Evolutionary conservation across 768 basidiomycete genomes (phyloP), one percentile per base, ranked within the genome.

Genomic region (Serpula lacrymans): DNA sequence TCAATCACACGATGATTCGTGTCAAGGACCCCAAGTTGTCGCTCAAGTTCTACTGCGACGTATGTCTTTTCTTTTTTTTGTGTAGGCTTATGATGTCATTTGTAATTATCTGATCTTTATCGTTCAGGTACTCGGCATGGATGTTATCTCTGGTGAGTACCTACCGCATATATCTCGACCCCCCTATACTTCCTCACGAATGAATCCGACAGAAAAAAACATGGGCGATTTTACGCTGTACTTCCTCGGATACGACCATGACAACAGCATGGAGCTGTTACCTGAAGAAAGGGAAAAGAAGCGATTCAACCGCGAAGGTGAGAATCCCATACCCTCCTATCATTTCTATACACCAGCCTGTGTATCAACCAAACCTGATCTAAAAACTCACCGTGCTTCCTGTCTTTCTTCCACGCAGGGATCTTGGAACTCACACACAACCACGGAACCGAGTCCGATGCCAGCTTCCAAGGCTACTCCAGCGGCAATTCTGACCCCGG

Each of bases 1-100:
- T 86, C 66, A 88, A 90, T 58, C 88, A 92, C 62, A 88, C 85
- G 14, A 91, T 90, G 90, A 60, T 93, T 52, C 78, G 92, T 51
- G 73, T 95, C 59, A 93, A 84, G 69, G 90, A 95, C 58, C 84
- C 91, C 6, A 80, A 90, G 50, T 71, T 65, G 32, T 93, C 90
- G 13, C 58, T 95, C 45, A 67, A 72, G 16, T 97, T 92, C 64
- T 95, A 95, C 67, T 72, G 74, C 41, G 76, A 88, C 29, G 84
- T 80, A 39, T 52, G 73, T 51, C 30, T 16, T 38, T 29, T 20
- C 27, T 18, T 27, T 8, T 34, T 13, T 16, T 11, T 28, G 4
- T 43, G 13, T 5, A 11, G 12, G 17, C 26, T 12, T n/a, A 45
- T 13, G 10, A 36, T 27, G 10, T 26, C 28, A 17, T 48, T 26